Evolutionary conservation across 1,139 yeast species (phyloP).

Genomic region (Blastobotrys raffinosifermentans): DNA sequence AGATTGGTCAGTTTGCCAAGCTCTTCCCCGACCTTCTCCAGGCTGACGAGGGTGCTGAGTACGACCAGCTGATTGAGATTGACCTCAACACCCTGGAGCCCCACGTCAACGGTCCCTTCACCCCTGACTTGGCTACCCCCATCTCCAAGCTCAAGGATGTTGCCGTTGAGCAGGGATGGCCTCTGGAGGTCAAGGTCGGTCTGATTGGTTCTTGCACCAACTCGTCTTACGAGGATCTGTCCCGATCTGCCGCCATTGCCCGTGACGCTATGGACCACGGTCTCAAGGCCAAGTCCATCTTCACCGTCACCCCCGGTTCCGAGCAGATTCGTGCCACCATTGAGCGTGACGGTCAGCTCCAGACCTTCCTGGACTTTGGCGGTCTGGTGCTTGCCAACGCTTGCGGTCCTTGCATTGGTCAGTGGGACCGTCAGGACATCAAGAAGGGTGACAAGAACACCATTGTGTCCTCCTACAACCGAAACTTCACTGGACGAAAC

Average conservation of each 20-base stretch:
- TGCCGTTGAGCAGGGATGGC: slow-evolving; percentile 89
- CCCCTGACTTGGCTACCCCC: slow-evolving; percentile 98
- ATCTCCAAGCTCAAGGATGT: slow-evolving; percentile 87
- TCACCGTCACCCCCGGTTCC: slow-evolving; percentile 97
- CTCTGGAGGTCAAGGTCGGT: slow-evolving; percentile 89
- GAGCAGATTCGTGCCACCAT: slow-evolving; percentile 99
- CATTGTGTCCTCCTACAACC: slow-evolving; percentile 96
- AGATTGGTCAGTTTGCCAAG: slow-evolving; percentile 77
- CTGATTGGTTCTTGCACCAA: slow-evolving; percentile 98
- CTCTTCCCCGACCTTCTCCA: slow-evolving; percentile 65
- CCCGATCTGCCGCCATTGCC: slow-evolving; percentile 93
- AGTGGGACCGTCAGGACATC: slow-evolving; percentile 98
- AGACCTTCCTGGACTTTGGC: slow-evolving; percentile 87
- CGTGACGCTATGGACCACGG: slow-evolving; percentile 89
- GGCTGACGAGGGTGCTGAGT: slow-evolving; percentile 93
- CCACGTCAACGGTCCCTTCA: slow-evolving; percentile 97
- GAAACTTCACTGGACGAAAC: slow-evolving; percentile 98
- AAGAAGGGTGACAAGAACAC: slow-evolving; percentile 98
- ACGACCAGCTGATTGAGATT: slow-evolving; percentile 92
- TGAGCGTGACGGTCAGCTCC: slow-evolving; percentile 92
- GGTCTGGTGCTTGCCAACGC: slow-evolving; percentile 97
- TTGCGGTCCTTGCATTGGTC: slow-evolving; percentile 99
- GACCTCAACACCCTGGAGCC: slow-evolving; percentile 96
- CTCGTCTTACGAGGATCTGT: slow-evolving; percentile 98
- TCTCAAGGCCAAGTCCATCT: slow-evolving; percentile 80